Evolutionary conservation across 345 rosid genomes (phyloP).

Genomic region (Gossypioides kirkii): DNA sequence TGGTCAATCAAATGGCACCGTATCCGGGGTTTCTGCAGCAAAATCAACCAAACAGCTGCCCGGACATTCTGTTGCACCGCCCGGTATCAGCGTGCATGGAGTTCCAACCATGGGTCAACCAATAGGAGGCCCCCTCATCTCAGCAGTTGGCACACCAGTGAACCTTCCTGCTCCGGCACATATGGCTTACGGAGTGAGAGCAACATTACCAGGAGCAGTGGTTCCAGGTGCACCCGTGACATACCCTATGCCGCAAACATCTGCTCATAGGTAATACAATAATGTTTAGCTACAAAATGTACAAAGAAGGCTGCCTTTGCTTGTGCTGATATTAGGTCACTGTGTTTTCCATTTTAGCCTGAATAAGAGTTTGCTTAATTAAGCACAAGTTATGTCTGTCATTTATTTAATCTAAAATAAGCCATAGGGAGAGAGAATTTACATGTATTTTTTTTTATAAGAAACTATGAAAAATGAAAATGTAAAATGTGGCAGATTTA

Average conservation of each 20-base stretch:
- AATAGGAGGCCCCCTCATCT: constrained; percentile 65
- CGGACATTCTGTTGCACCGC: constrained; percentile 39
- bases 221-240: constrained; percentile 79
- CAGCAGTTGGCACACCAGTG: constrained; percentile 93
- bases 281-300: constrained; percentile 32
- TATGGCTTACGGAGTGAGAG: constrained; percentile 74
- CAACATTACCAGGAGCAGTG: constrained; percentile 57
- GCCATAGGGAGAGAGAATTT: constrained; percentile 30
- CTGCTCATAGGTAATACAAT: constrained; percentile 61
- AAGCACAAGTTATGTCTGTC: constrained; percentile 24
- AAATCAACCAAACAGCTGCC: constrained; percentile 57
- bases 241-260: constrained; percentile 67
- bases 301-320: constrained; percentile 35
- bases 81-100: constrained; percentile 51
- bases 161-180: constrained; percentile 67
- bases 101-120: constrained; percentile 79
- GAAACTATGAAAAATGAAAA: constrained; percentile 25
- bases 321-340: constrained; percentile 18
- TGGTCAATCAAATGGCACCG: constrained; percentile 65
- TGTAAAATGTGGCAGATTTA: constrained; percentile 20
- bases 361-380: constrained; percentile 34
- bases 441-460: constrained; percentile 36
- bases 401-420: constrained; percentile 35
- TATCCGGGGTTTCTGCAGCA: constrained; percentile 41
- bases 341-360: constrained; percentile 24